Evolutionary conservation across 208 protist genomes (phyloP), one percentile per base, ranked within the genome.

Genomic region (Trypanosoma scelopori): DNA sequence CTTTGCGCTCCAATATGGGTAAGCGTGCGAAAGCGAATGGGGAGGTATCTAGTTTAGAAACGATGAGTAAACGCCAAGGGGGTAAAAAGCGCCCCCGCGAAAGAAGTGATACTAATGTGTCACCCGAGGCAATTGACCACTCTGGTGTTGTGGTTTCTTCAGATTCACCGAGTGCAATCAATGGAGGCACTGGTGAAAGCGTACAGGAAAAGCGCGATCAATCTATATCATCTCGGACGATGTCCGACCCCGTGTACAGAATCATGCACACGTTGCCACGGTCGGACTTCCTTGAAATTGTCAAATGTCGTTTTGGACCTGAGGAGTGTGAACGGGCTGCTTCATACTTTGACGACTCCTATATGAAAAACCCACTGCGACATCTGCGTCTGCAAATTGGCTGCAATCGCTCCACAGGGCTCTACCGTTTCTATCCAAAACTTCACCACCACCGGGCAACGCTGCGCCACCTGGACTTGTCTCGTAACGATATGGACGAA

Each of bases 281-380:
- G 35, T 93, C 87, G 0, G 90, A 96, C 58, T 51, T 89, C 45
- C 74, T 96, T 68, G 84, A 96, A 71, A 75, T 96, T 47, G 70
- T 86, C 41, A 79, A 80, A 32, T 92, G 85, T 49, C 78, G 79
- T 25, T 91, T 96, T 68, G 79, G 72, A n/a, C 47, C 45, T 12
- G 45, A 65, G 48, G 82, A 93, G 48, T 96, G 90, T 74, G 73
- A 81, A 45, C 82, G 85, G 20, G 90, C 90, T 11, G 81, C 79
- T 1, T 53, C 46, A 9, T 93, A 93, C 60, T 93, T 96, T 69
- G 79, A 91, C 53, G 41, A 58, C 18, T 85, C 76, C 52, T 96
- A 77, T 66, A 93, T 76, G 78, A 74, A 76, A 43, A 91, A 92
- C 42, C 87, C 87, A 22, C 69, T 96, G 41, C 87, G 90, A 0